phyloP scores from a whole-genome alignment of 1,284 basidiomycete genomes.

The Exsudoporus floridanus region DNA sequence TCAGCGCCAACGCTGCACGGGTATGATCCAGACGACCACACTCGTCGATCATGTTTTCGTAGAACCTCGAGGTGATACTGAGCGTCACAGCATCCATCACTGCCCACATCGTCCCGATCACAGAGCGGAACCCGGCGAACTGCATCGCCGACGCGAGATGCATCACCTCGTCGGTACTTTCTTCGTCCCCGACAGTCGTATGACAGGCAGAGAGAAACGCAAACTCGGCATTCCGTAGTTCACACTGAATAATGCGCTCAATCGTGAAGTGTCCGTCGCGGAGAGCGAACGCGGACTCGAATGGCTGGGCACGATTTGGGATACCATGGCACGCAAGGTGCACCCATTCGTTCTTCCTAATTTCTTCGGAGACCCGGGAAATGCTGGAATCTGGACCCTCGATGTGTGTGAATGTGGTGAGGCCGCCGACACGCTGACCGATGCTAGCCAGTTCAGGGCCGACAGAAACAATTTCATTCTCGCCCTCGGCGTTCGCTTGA shows the following conservation, averaged over 20 bases:
- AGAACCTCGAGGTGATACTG: not conserved
- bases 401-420: not conserved
- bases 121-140: not conserved
- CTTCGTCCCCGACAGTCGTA: not conserved
- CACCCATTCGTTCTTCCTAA: not conserved
- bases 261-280: not conserved
- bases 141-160: conserved; percentile 7
- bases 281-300: not conserved
- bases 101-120: not conserved
- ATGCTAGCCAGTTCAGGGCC: not conserved
- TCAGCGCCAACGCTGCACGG: not conserved
- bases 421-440: not conserved
- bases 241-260: not conserved
- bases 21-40: not conserved
- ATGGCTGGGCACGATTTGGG: not conserved
- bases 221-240: not conserved
- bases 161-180: not conserved
- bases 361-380: not conserved
- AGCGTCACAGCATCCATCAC: not conserved
- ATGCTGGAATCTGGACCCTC: not conserved
- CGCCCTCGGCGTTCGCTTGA: not conserved
- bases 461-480: not conserved
- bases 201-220: not conserved
- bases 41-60: not conserved
- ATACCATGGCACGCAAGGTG: conserved; percentile 1